phyloP scores from a whole-genome alignment of 176 grass and related monocot species.

The Poa pratensis region DNA sequence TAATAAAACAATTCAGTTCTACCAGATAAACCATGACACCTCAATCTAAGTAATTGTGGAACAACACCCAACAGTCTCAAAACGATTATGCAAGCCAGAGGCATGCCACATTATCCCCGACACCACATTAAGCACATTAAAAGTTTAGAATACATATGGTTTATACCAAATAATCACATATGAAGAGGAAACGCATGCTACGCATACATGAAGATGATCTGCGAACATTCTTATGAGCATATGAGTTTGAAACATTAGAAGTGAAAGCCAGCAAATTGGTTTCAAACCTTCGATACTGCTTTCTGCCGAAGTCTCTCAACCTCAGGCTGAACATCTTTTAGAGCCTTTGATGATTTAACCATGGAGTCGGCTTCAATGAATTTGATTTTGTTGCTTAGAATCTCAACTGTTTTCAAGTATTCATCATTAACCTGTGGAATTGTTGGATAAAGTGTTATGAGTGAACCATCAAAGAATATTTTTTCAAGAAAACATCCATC shows the following conservation, averaged over 20 bases:
- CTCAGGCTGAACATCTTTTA: slow-evolving; percentile 94
- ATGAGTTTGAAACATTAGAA: slow-evolving; percentile 28
- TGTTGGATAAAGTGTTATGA: slow-evolving; percentile 41
- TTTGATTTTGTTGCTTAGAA: slow-evolving; percentile 89
- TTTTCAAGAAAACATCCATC: background rate
- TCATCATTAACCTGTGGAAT: slow-evolving; percentile 86
- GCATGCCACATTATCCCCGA: background rate
- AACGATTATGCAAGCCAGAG: background rate
- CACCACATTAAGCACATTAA: background rate
- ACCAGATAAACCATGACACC: background rate
- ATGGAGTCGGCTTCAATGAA: slow-evolving; percentile 78
- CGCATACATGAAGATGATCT: background rate
- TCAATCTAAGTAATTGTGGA: background rate
- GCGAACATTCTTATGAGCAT: background rate
- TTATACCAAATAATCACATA: slow-evolving; percentile 24
- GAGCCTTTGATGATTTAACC: slow-evolving; percentile 85
- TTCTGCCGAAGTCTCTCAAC: slow-evolving; percentile 87
- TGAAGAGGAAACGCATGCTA: background rate
- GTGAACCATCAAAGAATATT: slow-evolving; percentile 18
- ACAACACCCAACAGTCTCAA: slow-evolving; percentile 3
- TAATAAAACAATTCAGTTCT: slow-evolving; percentile 23
- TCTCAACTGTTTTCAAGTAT: slow-evolving; percentile 88
- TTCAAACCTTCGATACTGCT: slow-evolving; percentile 91
- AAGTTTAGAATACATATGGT: background rate
- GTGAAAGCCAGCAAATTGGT: slow-evolving; percentile 32